Conservation (phyloP, 345 rosid genomes). For the Gossypium longicalyx region DNA sequence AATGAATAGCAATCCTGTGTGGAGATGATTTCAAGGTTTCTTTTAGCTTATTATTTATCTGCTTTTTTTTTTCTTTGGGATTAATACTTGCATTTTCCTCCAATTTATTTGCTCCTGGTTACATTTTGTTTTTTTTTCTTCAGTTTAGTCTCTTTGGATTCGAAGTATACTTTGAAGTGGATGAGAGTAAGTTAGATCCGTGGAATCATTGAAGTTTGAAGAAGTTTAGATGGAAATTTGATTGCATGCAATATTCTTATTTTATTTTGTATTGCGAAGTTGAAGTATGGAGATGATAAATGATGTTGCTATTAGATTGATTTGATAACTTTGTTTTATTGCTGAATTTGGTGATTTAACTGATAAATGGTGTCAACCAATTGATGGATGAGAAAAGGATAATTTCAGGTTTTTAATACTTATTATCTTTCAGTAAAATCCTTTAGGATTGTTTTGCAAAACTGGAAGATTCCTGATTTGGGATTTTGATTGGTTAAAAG, state of each 20-base stretch:
- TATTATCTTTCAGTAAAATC: neutral
- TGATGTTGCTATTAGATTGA: neutral
- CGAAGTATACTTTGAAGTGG: neutral
- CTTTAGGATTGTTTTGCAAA: neutral
- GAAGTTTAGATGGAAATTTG: neutral
- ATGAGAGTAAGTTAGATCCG: neutral
- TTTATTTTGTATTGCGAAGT: neutral
- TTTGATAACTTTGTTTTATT: neutral
- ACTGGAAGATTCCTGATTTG: neutral
- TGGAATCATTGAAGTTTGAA: neutral
- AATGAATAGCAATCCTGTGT: neutral
- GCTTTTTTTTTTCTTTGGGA: conserved; percentile 12
- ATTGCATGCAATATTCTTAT: neutral
- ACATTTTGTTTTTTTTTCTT: neutral
- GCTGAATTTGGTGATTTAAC: neutral
- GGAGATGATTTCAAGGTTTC: neutral
- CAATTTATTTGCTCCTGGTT: neutral
- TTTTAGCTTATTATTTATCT: conserved; percentile 8
- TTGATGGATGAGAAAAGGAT: neutral
- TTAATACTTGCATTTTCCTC: neutral
- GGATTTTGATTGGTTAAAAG: neutral
- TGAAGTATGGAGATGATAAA: neutral
- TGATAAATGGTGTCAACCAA: neutral
- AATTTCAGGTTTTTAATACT: neutral
- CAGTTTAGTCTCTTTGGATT: neutral